Evolutionary conservation across 441 rosid species (phyloP), one percentile per base, ranked within the genome.

Genomic region (Populus hybrid): DNA sequence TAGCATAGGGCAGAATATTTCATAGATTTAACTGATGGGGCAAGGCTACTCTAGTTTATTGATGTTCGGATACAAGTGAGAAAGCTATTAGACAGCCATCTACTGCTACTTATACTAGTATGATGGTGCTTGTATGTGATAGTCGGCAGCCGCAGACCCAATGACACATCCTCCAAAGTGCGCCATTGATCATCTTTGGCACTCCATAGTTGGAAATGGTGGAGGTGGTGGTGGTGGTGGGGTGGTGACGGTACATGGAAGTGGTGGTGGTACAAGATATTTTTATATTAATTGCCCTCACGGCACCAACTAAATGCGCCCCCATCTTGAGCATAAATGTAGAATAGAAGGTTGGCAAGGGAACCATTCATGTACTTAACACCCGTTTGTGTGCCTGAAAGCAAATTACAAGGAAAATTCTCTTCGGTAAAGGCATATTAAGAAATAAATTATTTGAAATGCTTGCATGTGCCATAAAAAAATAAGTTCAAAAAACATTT

Each of bases 11-110:
- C 5, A 28, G 67, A 38, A 72, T n/a, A 9, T 40, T 68, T 72
- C 83, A 80, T 80, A 53, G 70, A 19, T 71, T 75, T 24, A 24
- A 57, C 67, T 65, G 72, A 72, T 71, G 1, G 28, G 0, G 28
- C 5, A 61, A 6, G 65, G 10, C 16, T 24, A 11, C 40, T 19
- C 5, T 21, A 9, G 34, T 28, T 30, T 28, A 77, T 38, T 40
- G 32, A 40, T 63, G 71, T 66, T 30, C 12, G 26, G n/a, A 6
- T 67, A 28, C 6, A n/a, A 5, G 7, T 36, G 18, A 42, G 68
- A 5, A 35, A 38, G 1, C 19, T 12, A 21, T 30, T 0, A 14
- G 35, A 65, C 19, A n/a, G 6, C 38, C 40, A 34, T 28, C 23
- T 53, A 80, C 21, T 23, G 35, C 19, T 26, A 67, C 76, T 72